phyloP scores from a whole-genome alignment of 2,329 filamentous ascomycete species.

The Fusarium chlamydosporum region DNA sequence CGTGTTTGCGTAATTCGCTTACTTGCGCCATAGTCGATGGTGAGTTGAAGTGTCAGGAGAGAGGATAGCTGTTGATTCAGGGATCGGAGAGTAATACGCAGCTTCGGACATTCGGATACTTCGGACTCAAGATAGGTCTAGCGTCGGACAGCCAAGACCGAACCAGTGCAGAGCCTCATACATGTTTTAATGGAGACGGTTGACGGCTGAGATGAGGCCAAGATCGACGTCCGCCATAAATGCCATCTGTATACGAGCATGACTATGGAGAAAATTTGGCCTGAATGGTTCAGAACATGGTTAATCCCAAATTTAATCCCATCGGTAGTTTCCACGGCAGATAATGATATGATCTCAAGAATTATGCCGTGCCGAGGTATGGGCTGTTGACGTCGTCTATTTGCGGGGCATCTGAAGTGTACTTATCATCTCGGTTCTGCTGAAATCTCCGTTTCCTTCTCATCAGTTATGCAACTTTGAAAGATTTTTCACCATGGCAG shows the following conservation, averaged over 20 bases:
- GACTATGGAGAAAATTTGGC: neutral
- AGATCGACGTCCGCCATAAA: neutral
- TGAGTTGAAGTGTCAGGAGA: no score
- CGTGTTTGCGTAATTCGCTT: constrained; percentile 24
- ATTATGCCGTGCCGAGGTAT: constrained; percentile 4
- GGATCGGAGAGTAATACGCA: no score
- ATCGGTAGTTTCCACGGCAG: no score
- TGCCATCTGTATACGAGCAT: neutral
- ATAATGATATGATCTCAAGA: neutral
- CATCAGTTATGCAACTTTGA: no score
- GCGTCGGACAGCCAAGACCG: neutral
- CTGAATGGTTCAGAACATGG: neutral
- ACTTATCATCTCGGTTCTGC: constrained; percentile 4
- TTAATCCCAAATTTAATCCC: neutral
- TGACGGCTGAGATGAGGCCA: fast-evolving
- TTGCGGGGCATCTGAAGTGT: constrained; percentile 7
- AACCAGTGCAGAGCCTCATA: neutral
- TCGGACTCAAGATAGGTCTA: constrained; percentile 11
- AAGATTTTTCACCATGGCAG: neutral
- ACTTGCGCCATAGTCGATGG: neutral
- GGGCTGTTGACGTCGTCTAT: neutral
- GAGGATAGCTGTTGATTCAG: neutral
- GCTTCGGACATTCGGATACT: neutral
- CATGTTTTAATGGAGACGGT: neutral
- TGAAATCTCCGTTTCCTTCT: neutral